phyloP scores from a whole-genome alignment of 2,329 filamentous ascomycete species.

The Stagonosporopsis chrysanthemi region DNA sequence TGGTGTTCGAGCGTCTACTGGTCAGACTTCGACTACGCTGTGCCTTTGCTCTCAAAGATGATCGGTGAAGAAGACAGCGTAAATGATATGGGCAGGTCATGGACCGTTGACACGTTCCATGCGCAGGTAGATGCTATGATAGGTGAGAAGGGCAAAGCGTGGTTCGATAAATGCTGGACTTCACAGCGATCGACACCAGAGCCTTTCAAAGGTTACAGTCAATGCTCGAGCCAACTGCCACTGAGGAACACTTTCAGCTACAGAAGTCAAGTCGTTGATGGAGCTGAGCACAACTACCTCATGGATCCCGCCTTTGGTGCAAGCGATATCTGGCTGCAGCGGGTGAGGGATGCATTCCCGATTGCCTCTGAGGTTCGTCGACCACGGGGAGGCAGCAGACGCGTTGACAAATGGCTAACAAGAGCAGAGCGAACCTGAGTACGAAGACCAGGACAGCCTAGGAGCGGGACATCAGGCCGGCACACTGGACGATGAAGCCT shows the following conservation, averaged over 20 bases:
- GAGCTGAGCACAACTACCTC: conserved; percentile 37
- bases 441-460: not conserved
- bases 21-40: conserved; percentile 36
- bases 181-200: not conserved
- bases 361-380: conserved; percentile 5
- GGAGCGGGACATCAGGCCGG: not conserved
- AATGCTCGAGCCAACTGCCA: not conserved
- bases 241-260: conserved; percentile 25
- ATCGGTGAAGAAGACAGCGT: conserved; percentile 23
- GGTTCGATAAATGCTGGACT: conserved; percentile 40
- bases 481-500: not conserved
- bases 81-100: conserved; percentile 18
- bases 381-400: not conserved
- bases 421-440: conserved; percentile 1
- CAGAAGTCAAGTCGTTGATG: conserved; percentile 25
- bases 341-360: conserved; percentile 33
- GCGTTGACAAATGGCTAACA: not conserved
- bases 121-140: conserved; percentile 39
- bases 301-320: conserved; percentile 39
- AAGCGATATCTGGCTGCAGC: conserved; percentile 34
- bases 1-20: conserved; percentile 35
- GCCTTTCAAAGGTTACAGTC: not conserved
- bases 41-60: conserved; percentile 33
- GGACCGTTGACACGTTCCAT: conserved; percentile 39
- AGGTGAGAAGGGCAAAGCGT: conserved; percentile 36